These are phyloP conservation scores for Larix sibirica DNA, from an alignment of 83 land plant species.

Conservation along the genomic window DNA sequence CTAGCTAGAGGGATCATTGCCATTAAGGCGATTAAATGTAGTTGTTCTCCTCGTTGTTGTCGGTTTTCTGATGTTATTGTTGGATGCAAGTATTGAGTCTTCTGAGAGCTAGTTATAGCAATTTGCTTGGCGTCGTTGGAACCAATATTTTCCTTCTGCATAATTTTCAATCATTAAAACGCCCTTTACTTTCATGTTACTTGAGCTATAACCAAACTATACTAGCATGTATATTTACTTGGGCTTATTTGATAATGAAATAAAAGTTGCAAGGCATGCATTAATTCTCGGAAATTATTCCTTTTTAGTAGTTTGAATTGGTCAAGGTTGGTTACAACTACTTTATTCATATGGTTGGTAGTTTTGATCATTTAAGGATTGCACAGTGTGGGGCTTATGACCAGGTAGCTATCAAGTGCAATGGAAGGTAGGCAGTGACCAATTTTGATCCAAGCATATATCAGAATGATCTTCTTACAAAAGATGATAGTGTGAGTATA, in stretches of 20 bases:
- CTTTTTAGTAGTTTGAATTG: not conserved
- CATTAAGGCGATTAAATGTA: too few relatives aligned
- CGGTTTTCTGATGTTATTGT: too few relatives aligned
- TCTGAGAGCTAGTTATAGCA: too few relatives aligned
- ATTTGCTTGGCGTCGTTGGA: too few relatives aligned
- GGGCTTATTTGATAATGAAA: slow-evolving; percentile 46
- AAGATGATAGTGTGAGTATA: too few relatives aligned
- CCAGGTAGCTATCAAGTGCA: slow-evolving; percentile 39
- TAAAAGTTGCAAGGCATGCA: slow-evolving; percentile 48
- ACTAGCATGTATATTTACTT: slow-evolving; percentile 33
- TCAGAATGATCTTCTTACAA: slow-evolving; percentile 17
- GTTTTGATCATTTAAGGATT: not conserved
- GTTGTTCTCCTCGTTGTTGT: too few relatives aligned
- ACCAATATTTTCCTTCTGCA: too few relatives aligned
- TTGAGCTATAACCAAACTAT: not conserved
- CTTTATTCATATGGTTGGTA: not conserved
- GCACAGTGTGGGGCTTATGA: slow-evolving; percentile 41
- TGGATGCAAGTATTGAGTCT: too few relatives aligned
- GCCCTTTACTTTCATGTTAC: not conserved
- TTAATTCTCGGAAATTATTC: not conserved
- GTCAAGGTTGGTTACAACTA: too few relatives aligned
- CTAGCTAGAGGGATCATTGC: too few relatives aligned
- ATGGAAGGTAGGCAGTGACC: slow-evolving; percentile 48
- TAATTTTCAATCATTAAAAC: too few relatives aligned
- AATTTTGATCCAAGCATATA: slow-evolving; percentile 49